These are phyloP conservation scores for Alternaria postmessia DNA, from an alignment of 2,329 filamentous ascomycete species.

Conservation along the genomic window DNA sequence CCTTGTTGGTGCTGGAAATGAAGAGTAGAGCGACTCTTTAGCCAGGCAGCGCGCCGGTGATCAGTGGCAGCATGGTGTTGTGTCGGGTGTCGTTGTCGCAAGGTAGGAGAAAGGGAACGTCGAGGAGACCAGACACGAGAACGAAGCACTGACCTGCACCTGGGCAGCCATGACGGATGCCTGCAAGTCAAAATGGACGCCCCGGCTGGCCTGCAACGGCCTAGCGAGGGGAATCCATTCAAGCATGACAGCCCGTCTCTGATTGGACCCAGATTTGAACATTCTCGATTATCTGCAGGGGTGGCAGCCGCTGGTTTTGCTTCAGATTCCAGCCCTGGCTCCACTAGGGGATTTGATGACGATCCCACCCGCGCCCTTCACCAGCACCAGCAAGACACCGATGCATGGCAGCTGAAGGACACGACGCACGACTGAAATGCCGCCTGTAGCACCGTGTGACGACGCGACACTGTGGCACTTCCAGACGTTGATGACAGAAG, in stretches of 20 bases:
- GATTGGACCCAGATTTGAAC: conserved; percentile 27
- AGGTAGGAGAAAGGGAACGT: conserved; percentile 35
- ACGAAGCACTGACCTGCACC: conserved; percentile 30
- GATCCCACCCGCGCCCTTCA: conserved; percentile 2
- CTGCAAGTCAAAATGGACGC: conserved; percentile 28
- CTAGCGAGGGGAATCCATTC: conserved; percentile 21
- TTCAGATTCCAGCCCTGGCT: conserved; percentile 24
- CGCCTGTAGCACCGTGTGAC: background rate
- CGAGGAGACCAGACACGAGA: conserved; percentile 40
- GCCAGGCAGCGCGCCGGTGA: conserved; percentile 30
- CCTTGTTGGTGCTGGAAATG: conserved; percentile 2
- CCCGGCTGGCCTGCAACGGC: conserved; percentile 24
- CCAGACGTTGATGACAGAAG: background rate
- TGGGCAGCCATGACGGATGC: conserved; percentile 30
- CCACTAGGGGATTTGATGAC: conserved; percentile 12
- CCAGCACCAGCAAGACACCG: background rate
- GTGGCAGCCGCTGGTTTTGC: conserved; percentile 23
- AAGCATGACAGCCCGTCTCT: conserved; percentile 9
- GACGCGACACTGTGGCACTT: conserved; percentile 2
- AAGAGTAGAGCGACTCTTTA: conserved; percentile 17
- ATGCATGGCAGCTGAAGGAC: background rate
- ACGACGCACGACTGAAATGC: background rate
- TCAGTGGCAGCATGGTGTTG: conserved; percentile 36
- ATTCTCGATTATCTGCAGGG: conserved; percentile 22
- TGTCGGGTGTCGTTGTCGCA: conserved; percentile 26